phyloP scores from a whole-genome alignment of 1,284 basidiomycete genomes.

The Bondarzewia mesenterica region DNA sequence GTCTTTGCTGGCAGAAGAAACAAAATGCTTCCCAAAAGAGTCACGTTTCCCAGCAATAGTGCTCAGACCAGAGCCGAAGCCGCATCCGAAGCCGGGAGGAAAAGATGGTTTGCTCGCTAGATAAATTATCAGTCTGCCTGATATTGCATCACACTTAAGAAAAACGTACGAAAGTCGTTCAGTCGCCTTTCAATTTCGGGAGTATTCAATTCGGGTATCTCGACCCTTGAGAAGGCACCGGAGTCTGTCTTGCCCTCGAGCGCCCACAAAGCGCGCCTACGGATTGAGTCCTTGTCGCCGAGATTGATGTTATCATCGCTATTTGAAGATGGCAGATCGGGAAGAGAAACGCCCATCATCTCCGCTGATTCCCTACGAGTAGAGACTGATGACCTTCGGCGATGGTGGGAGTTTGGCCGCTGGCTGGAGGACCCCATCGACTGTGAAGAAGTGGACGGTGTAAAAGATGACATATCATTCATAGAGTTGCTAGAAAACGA shows the following conservation, averaged over 20 bases:
- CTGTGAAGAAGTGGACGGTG: conserved; percentile 22
- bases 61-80: conserved; percentile 32
- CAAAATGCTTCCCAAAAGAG: conserved; percentile 62
- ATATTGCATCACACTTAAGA: conserved; percentile 1
- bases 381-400: conserved; percentile 75
- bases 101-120: conserved; percentile 47
- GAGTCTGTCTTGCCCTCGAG: conserved; percentile 69
- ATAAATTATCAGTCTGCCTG: background rate
- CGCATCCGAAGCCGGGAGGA: conserved; percentile 34
- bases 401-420: conserved; percentile 64
- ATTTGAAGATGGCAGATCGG: conserved; percentile 45
- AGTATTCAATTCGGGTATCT: conserved; percentile 68
- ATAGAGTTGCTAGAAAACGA: conserved; percentile 23
- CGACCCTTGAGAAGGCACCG: conserved; percentile 56
- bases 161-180: conserved; percentile 56
- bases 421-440: conserved; percentile 33
- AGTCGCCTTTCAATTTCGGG: conserved; percentile 44
- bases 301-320: conserved; percentile 60
- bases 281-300: conserved; percentile 69
- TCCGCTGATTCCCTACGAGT: conserved; percentile 78
- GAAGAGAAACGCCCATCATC: conserved; percentile 70
- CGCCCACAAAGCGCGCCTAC: conserved; percentile 69
- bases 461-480: conserved; percentile 23
- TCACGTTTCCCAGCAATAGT: conserved; percentile 57
- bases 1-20: conserved; percentile 59